phyloP scores from a whole-genome alignment of 1,284 basidiomycete genomes.

The Cutaneotrichosporon sp. region DNA sequence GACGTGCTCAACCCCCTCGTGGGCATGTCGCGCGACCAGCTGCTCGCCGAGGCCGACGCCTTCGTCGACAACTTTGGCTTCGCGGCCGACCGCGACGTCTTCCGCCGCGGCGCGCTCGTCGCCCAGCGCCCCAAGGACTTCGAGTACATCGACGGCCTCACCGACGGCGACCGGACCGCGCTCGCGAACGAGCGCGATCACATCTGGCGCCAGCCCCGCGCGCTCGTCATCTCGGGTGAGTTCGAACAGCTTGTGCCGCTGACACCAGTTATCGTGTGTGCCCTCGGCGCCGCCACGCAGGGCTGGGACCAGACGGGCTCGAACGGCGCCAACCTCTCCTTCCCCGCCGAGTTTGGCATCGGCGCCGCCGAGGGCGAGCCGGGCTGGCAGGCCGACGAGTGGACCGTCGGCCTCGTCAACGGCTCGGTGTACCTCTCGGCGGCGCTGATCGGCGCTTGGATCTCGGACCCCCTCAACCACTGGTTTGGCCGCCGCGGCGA shows the following conservation, averaged over 20 bases:
- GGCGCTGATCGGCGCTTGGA: slow-evolving; percentile 58
- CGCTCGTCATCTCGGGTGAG: slow-evolving; percentile 34
- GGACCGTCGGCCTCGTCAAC: slow-evolving; percentile 69
- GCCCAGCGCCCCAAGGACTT: slow-evolving; percentile 63
- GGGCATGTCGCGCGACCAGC: slow-evolving; percentile 17
- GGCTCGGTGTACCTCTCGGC: slow-evolving; percentile 67
- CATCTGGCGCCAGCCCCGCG: slow-evolving; percentile 63
- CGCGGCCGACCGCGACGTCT: slow-evolving; percentile 55
- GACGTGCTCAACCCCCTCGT: slow-evolving; percentile 28
- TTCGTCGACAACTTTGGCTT: slow-evolving; percentile 53
- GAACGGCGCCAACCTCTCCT: slow-evolving; percentile 65
- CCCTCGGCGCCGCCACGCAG: slow-evolving; percentile 44
- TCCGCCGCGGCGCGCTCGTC: slow-evolving; percentile 66
- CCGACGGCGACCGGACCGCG: slow-evolving; percentile 61
- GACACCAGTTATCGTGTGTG: slow-evolving; percentile 31
- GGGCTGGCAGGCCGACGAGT: slow-evolving; percentile 15
- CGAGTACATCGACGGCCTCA: slow-evolving; percentile 58
- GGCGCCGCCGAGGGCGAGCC: background rate
- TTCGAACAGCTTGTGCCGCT: background rate
- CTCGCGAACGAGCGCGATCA: slow-evolving; percentile 62
- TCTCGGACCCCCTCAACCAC: slow-evolving; percentile 71
- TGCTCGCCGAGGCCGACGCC: slow-evolving; percentile 6
- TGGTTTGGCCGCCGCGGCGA: slow-evolving; percentile 71
- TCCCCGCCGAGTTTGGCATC: slow-evolving; percentile 66
- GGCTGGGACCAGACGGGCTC: slow-evolving; percentile 50